Evolutionary conservation across 1,284 basidiomycete species (phyloP).

Genomic region (Trichosporon ovoides): DNA sequence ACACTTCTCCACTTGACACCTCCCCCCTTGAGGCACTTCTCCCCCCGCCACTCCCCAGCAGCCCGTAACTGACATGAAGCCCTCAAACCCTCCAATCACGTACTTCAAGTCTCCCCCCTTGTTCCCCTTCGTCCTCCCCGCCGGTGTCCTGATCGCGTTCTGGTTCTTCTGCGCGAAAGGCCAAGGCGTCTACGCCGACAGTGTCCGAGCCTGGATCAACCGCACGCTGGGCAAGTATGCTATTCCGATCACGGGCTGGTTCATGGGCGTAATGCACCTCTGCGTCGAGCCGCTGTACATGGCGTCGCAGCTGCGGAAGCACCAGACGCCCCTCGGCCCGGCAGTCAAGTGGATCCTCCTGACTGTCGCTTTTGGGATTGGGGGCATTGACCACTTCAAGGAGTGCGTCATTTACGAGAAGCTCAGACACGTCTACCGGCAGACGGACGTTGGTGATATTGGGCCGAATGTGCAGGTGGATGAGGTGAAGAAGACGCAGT

Average conservation of each 20-base stretch:
- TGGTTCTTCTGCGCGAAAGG: conserved; percentile 26
- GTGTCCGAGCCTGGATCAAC: conserved; percentile 16
- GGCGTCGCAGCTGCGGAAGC: conserved; percentile 9
- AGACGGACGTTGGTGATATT: conserved; percentile 35
- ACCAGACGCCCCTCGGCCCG: conserved; percentile 14
- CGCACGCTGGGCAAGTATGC: neutral
- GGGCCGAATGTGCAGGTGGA: conserved; percentile 14
- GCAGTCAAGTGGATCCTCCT: conserved; percentile 32
- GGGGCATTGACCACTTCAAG: conserved; percentile 30
- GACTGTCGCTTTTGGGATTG: conserved; percentile 30
- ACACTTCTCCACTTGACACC: no score
- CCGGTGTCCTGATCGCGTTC: conserved; percentile 16
- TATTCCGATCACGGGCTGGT: neutral
- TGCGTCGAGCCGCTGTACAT: conserved; percentile 23
- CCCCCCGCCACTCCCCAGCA: no score
- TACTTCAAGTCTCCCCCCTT: conserved; percentile 29
- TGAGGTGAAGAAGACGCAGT: no score
- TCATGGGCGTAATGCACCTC: conserved; percentile 15
- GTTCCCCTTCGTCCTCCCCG: conserved; percentile 26
- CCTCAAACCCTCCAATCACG: conserved; percentile 19
- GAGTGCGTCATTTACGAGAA: conserved; percentile 37
- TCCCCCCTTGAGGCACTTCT: no score
- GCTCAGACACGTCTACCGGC: conserved; percentile 26
- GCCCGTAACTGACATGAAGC: no score
- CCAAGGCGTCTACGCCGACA: conserved; percentile 23